phyloP scores from a whole-genome alignment of 768 basidiomycete genomes.

The Trametes maxima region DNA sequence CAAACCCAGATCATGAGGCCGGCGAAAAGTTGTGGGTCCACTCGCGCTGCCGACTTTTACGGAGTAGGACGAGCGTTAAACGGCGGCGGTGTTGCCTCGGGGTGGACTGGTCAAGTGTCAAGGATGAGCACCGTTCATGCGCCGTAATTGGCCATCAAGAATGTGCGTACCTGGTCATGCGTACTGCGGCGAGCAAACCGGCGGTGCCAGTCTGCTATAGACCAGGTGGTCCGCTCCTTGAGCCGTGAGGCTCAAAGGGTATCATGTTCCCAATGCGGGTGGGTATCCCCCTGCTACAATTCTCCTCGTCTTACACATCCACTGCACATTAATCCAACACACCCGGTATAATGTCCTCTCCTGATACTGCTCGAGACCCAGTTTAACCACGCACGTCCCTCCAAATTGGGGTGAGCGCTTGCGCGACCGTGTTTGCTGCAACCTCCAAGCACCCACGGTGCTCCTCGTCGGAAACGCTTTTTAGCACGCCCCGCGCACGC shows the following conservation, averaged over 20 bases:
- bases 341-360: not conserved
- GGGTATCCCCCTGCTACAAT: slow-evolving; percentile 13
- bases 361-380: not conserved
- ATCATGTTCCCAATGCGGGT: not conserved
- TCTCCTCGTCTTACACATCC: slow-evolving; percentile 1
- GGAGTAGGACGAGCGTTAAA: not conserved
- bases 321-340: not conserved
- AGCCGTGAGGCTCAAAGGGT: not conserved
- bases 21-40: slow-evolving; percentile 11
- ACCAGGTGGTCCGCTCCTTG: no score
- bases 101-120: not conserved
- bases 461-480: slow-evolving; percentile 56
- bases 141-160: not conserved
- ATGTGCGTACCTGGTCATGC: not conserved
- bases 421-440: slow-evolving; percentile 70
- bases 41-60: not conserved
- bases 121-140: not conserved
- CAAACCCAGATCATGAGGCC: not conserved
- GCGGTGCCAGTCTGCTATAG: no score
- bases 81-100: not conserved
- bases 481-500: slow-evolving; percentile 66
- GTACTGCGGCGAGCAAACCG: not conserved
- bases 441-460: slow-evolving; percentile 65
- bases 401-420: slow-evolving; percentile 75
- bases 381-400: slow-evolving; percentile 15